These are phyloP conservation scores for Trametes villosa DNA, from an alignment of 768 basidiomycete species.

Conservation along the genomic window DNA sequence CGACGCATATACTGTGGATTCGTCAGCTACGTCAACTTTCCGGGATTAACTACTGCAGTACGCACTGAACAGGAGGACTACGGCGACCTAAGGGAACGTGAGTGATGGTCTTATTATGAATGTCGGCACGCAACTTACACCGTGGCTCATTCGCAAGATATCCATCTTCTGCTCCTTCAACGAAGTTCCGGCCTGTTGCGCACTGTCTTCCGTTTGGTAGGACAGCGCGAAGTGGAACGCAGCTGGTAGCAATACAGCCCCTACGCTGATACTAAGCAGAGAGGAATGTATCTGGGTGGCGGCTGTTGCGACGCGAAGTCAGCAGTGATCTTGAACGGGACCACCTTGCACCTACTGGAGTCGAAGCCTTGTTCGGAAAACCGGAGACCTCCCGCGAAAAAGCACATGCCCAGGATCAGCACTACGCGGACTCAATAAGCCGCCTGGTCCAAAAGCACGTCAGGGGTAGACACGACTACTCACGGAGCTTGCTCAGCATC, in stretches of 20 bases:
- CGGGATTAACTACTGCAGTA: constrained; percentile 1
- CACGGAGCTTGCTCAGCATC: constrained; percentile 77
- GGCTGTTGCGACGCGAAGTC: constrained; percentile 41
- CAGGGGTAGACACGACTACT: constrained; percentile 23
- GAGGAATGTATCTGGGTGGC: constrained; percentile 77
- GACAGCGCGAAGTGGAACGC: constrained; percentile 72
- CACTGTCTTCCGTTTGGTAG: constrained; percentile 19
- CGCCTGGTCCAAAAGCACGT: not conserved
- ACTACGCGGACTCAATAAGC: constrained; percentile 45
- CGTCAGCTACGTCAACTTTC: not conserved
- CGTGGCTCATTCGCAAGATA: constrained; percentile 76
- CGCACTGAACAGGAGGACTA: constrained; percentile 79
- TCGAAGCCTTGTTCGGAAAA: constrained; percentile 84
- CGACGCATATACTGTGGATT: constrained; percentile 62
- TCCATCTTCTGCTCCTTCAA: constrained; percentile 44
- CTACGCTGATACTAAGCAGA: constrained; percentile 74
- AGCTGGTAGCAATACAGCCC: constrained; percentile 76
- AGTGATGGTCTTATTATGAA: not conserved
- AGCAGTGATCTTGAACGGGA: not conserved
- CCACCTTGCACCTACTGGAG: constrained; percentile 49
- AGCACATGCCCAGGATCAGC: constrained; percentile 83
- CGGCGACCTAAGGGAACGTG: constrained; percentile 55
- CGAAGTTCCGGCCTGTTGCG: constrained; percentile 20
- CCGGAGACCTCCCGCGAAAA: constrained; percentile 78
- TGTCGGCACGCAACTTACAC: constrained; percentile 49